These are phyloP conservation scores for Xylariaceae sp. DNA, from an alignment of 2,329 filamentous ascomycete genomes.

Conservation along the genomic window DNA sequence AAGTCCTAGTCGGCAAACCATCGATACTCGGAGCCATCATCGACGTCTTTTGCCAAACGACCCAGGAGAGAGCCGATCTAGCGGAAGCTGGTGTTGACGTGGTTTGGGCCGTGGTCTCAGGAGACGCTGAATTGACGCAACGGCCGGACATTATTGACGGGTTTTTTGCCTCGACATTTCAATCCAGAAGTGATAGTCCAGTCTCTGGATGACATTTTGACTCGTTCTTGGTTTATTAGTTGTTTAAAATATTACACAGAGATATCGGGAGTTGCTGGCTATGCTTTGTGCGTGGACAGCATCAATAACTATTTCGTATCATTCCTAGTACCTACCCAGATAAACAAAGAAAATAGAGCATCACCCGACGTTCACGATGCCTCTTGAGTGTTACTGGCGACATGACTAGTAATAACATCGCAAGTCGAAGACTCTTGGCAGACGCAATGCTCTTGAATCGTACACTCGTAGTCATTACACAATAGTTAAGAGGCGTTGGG, in stretches of 20 bases:
- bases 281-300: too few species aligned
- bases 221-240: too few species aligned
- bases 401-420: neutral
- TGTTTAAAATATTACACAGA: too few species aligned
- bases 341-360: too few species aligned
- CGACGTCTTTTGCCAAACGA: neutral
- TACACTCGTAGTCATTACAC: neutral
- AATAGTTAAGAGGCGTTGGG: too few species aligned
- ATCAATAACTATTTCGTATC: too few species aligned
- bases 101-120: conserved; percentile 4
- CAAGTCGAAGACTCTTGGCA: neutral
- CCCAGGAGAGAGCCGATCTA: neutral
- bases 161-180: neutral
- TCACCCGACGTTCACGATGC: too few species aligned
- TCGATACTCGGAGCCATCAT: neutral
- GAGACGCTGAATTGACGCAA: neutral
- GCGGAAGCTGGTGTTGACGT: conserved; percentile 5
- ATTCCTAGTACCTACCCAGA: too few species aligned
- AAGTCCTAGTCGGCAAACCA: neutral
- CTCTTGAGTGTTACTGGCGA: too few species aligned
- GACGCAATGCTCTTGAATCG: neutral
- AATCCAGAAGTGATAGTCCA: neutral
- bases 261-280: too few species aligned
- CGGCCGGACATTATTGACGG: neutral
- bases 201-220: too few species aligned